Percentiles rank a stretch among this genome's conserved stretches.
Conservation (phyloP, 73 alveolate genomes). For the Effrenium voratum region DNA sequence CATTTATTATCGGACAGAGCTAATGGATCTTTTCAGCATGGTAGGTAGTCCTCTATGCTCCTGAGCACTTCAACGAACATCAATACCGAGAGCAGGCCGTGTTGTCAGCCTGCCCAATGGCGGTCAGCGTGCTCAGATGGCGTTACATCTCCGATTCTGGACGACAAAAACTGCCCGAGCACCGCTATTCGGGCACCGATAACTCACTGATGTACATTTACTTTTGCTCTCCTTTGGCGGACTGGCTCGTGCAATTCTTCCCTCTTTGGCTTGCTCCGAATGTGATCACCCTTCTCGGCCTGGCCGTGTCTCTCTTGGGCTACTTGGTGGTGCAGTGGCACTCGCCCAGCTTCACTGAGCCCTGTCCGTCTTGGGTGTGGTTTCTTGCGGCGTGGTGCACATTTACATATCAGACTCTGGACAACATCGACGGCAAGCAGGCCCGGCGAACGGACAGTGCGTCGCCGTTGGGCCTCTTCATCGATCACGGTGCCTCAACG, state of each 20-base stretch:
- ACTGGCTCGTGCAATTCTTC: conserved; percentile 18
- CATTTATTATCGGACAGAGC: no score
- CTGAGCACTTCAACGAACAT: no score
- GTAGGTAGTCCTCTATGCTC: no score
- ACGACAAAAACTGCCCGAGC: conserved; percentile 30
- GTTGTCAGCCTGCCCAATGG: no score
- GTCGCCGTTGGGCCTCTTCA: conserved; percentile 96
- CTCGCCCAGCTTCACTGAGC: conserved; percentile 26
- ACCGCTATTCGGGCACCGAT: conserved; percentile 83
- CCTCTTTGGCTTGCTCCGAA: conserved; percentile 88
- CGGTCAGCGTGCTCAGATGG: neutral
- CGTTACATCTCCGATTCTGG: conserved; percentile 25
- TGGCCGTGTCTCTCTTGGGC: conserved; percentile 4
- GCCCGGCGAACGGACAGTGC: conserved; percentile 96
- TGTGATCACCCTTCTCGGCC: neutral
- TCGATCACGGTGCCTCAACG: conserved; percentile 97
- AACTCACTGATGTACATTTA: conserved; percentile 62
- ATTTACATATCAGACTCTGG: conserved; percentile 94
- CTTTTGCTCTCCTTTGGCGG: conserved; percentile 84
- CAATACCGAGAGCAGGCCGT: no score
- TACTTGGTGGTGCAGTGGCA: neutral
- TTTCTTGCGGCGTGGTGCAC: conserved; percentile 6
- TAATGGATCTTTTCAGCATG: no score
- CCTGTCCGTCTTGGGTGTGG: conserved; percentile 67
- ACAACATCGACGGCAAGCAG: conserved; percentile 97